These are phyloP conservation scores for Ophidiomyces ophidiicola DNA, from an alignment of 2,329 filamentous ascomycete genomes.

Conservation along the genomic window DNA sequence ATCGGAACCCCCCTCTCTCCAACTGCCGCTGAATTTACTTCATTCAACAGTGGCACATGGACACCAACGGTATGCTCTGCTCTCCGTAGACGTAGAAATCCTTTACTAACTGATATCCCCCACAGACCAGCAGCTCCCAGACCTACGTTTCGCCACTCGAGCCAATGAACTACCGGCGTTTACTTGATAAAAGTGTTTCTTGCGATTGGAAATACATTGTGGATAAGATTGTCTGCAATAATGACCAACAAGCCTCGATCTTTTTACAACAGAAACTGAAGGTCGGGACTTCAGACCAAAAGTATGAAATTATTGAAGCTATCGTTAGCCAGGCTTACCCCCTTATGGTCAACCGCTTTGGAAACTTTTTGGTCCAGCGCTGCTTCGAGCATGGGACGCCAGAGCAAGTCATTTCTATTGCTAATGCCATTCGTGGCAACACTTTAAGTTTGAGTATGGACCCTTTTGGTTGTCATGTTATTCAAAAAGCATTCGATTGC, in stretches of 20 bases:
- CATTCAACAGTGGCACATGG: constrained; percentile 27
- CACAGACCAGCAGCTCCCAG: constrained; percentile 41
- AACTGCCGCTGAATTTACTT: constrained; percentile 62
- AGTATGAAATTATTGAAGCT: constrained; percentile 91
- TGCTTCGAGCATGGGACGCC: constrained; percentile 97
- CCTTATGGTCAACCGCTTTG: constrained; percentile 96
- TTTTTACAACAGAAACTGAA: constrained; percentile 99
- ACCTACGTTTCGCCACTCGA: constrained; percentile 80
- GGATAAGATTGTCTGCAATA: constrained; percentile 98
- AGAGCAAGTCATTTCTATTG: constrained; percentile 89
- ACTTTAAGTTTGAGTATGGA: constrained; percentile 95
- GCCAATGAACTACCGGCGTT: constrained; percentile 87
- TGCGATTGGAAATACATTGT: constrained; percentile 99
- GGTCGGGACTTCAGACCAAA: constrained; percentile 85
- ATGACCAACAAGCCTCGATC: constrained; percentile 97
- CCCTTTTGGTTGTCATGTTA: constrained; percentile 93
- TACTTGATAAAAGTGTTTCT: constrained; percentile 88
- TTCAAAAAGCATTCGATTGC: constrained; percentile 96
- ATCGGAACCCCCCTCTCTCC: constrained; percentile 58
- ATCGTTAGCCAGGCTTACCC: constrained; percentile 92
- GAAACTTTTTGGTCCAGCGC: constrained; percentile 94
- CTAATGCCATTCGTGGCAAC: constrained; percentile 84
- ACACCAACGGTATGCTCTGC: constrained; percentile 42
- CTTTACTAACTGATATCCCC: constrained; percentile 21
- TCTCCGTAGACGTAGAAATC: background rate